Evolutionary conservation across 2,329 filamentous ascomycete genomes (phyloP).

Genomic region (Volutella citrinella): DNA sequence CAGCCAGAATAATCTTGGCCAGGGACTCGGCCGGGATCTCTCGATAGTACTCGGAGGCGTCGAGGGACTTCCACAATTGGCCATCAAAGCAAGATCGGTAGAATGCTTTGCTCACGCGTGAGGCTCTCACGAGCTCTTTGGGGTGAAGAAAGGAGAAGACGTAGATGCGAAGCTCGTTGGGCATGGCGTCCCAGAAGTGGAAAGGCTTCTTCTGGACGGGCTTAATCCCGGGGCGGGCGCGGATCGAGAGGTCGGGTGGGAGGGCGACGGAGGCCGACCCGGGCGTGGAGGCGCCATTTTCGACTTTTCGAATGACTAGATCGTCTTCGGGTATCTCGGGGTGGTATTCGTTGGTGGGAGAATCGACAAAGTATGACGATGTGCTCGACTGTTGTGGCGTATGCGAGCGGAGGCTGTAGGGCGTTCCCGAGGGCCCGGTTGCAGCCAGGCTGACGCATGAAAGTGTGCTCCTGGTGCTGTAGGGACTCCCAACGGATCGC

Average conservation of each 20-base stretch:
- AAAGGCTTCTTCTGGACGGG: conserved; percentile 35
- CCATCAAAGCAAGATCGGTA: conserved; percentile 87
- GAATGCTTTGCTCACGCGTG: conserved; percentile 75
- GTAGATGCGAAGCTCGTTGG: conserved; percentile 75
- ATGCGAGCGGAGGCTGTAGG: conserved; percentile 25
- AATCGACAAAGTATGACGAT: conserved; percentile 38
- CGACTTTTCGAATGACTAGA: conserved; percentile 54
- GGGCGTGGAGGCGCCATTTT: conserved; percentile 40
- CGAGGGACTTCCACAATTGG: conserved; percentile 84
- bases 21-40: conserved; percentile 82
- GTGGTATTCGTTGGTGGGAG: conserved; percentile 38
- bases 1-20: conserved; percentile 77
- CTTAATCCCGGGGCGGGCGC: conserved; percentile 14
- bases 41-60: conserved; percentile 82
- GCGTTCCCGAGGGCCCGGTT: conserved; percentile 27
- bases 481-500: conserved; percentile 66
- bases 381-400: conserved; percentile 38
- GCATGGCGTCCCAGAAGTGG: conserved; percentile 79
- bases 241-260: conserved; percentile 49
- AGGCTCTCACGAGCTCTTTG: conserved; percentile 76
- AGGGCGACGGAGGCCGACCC: conserved; percentile 54
- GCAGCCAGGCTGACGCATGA: conserved; percentile 54
- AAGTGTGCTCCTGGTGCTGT: conserved; percentile 51
- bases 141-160: conserved; percentile 75
- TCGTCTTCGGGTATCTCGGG: conserved; percentile 43